These are phyloP conservation scores for Cryptococcus sp. DNA, from an alignment of 1,284 basidiomycete species.

Conservation along the genomic window DNA sequence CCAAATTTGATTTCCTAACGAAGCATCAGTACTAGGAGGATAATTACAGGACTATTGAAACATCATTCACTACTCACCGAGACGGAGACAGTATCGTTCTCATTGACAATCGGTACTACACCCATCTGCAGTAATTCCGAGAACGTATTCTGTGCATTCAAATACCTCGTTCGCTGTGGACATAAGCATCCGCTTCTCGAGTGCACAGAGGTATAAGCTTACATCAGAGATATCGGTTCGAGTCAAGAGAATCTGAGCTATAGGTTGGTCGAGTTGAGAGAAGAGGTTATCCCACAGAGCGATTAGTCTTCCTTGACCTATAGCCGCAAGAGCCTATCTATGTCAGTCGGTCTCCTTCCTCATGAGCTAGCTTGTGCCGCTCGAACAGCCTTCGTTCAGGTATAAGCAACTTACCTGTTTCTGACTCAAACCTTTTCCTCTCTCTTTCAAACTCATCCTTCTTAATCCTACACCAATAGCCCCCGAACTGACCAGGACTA, in stretches of 20 bases:
- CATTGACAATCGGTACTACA: slow-evolving; percentile 91
- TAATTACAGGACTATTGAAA: no score
- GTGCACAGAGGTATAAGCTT: slow-evolving; percentile 31
- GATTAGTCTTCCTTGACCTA: slow-evolving; percentile 93
- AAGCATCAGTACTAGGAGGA: background rate
- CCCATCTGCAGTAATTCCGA: slow-evolving; percentile 83
- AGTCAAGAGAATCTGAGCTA: slow-evolving; percentile 91
- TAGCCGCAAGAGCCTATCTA: slow-evolving; percentile 80
- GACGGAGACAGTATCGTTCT: slow-evolving; percentile 93
- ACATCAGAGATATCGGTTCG: slow-evolving; percentile 96
- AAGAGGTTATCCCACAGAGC: slow-evolving; percentile 97
- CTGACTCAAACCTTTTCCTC: slow-evolving; percentile 78
- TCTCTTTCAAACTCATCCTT: slow-evolving; percentile 76
- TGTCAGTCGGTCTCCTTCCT: background rate
- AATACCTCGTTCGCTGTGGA: slow-evolving; percentile 76
- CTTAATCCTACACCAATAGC: slow-evolving; percentile 93
- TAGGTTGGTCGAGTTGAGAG: slow-evolving; percentile 84
- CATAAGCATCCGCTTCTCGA: background rate
- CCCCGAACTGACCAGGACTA: slow-evolving; percentile 92
- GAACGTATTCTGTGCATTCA: slow-evolving; percentile 91
- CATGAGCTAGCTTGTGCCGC: background rate
- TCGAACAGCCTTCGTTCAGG: background rate
- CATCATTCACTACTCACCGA: slow-evolving; percentile 59
- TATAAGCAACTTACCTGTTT: slow-evolving; percentile 63
- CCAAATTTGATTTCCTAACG: slow-evolving; percentile 96